Evolutionary conservation across 257 asterid species (phyloP).

Genomic region (Craterostigma plantagineum): DNA sequence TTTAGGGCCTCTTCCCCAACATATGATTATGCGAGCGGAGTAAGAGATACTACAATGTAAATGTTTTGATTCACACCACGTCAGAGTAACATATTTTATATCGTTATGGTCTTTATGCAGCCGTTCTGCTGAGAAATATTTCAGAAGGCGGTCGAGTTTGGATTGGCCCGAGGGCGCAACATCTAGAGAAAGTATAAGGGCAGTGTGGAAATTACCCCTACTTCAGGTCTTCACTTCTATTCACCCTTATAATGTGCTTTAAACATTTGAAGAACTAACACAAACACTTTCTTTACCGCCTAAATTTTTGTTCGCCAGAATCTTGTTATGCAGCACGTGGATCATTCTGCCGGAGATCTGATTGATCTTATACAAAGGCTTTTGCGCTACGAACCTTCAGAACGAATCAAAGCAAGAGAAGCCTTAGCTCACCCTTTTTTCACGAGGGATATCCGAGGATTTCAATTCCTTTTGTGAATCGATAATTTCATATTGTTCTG

Average conservation of each 20-base stretch:
- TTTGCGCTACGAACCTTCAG: conserved; percentile 47
- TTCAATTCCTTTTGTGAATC: conserved; percentile 30
- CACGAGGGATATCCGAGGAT: conserved; percentile 35
- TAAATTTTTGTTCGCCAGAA: conserved; percentile 21
- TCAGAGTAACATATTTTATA: not conserved
- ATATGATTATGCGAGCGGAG: conserved; percentile 64
- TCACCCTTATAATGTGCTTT: not conserved
- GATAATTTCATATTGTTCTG: not conserved
- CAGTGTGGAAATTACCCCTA: conserved; percentile 60
- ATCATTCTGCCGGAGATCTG: conserved; percentile 72
- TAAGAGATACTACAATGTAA: conserved; percentile 18
- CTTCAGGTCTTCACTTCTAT: conserved; percentile 35
- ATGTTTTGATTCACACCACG: not conserved
- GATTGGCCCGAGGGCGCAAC: conserved; percentile 86
- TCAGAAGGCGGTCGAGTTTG: conserved; percentile 48
- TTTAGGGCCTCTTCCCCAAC: conserved; percentile 77
- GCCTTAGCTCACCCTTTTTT: conserved; percentile 61
- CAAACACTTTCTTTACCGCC: not conserved
- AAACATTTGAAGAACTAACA: too few relatives aligned
- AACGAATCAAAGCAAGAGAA: conserved; percentile 56
- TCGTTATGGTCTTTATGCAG: conserved; percentile 21
- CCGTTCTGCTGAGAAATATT: conserved; percentile 58
- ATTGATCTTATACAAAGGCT: conserved; percentile 75
- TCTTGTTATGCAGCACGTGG: conserved; percentile 72
- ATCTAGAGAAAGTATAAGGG: conserved; percentile 70